Evolutionary conservation across 1,284 basidiomycete species (phyloP), one percentile per base, ranked within the genome.

Genomic region (Xerocomus nothofagi): DNA sequence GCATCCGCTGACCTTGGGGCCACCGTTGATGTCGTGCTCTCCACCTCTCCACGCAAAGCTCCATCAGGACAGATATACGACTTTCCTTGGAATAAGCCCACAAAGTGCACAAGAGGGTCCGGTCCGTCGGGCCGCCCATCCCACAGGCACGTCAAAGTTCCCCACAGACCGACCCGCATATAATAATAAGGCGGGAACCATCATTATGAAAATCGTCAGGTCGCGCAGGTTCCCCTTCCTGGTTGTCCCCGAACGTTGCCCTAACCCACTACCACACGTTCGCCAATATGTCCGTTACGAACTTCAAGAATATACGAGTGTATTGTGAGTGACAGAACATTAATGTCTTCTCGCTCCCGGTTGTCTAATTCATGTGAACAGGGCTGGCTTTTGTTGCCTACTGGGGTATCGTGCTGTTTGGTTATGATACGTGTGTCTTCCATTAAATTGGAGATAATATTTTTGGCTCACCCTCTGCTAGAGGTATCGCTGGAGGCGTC

Each of bases 331-430:
- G 5, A 26, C 24, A 21, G n/a, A 14, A 26, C 3, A 32, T 32
- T 6, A 11, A 10, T 30, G 12, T 15, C 44, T 21, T 30, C 15
- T 9, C 12, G 1, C 11, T 27, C 3, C 27, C 18, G 2, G 6
- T 15, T 36, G 18, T 51, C 26, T 56, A 44, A 27, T 58, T 18
- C 39, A 32, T 31, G n/a, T 26, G n/a, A 23, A 36, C 21, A 84
- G 83, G 82, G 75, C 71, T 89, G 53, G 86, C 87, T 7, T 81
- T 86, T 58, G 72, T 88, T 51, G 83, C 77, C 3, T 90, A 88
- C 66, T 83, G 86, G 80, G 88, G 88, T 12, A 89, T 90, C 58
- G 73, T 90, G 38, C 72, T 91, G 12, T 91, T 91, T 60, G 88
- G 88, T 62, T 89, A 88, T 60, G 86, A 87, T 64, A 79, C 79